A percentile compares a stretch with the other conserved stretches of the same genome.
Conservation (phyloP, 2,329 filamentous ascomycete species). For the Phaeosphaeriaceae sp. region DNA sequence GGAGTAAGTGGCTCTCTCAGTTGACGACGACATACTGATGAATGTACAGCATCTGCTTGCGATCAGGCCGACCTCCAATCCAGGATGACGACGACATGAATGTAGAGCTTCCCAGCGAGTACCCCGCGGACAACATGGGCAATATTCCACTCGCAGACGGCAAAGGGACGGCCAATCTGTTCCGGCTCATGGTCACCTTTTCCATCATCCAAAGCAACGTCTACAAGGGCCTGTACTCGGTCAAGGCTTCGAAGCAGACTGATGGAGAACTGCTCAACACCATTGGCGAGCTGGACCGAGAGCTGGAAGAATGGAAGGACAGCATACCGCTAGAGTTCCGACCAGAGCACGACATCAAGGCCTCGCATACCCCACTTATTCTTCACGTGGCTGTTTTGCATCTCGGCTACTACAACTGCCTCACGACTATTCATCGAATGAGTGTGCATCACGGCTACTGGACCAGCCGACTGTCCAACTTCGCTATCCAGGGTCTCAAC, state of each 20-base stretch:
- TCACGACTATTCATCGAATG: constrained; percentile 98
- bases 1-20: constrained; percentile 56
- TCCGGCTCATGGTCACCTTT: constrained; percentile 91
- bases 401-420: constrained; percentile 96
- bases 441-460: constrained; percentile 97
- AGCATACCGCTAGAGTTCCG: constrained; percentile 93
- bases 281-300: constrained; percentile 87
- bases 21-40: constrained; percentile 21
- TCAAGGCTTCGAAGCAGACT: constrained; percentile 87
- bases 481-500: constrained; percentile 92
- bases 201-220: constrained; percentile 91
- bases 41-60: constrained; percentile 65
- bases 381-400: constrained; percentile 93
- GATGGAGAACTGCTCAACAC: constrained; percentile 93
- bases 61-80: constrained; percentile 74
- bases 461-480: constrained; percentile 94
- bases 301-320: constrained; percentile 94
- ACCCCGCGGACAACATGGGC: constrained; percentile 90
- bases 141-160: constrained; percentile 91
- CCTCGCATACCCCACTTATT: constrained; percentile 89
- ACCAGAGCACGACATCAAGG: constrained; percentile 96
- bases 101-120: constrained; percentile 89
- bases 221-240: constrained; percentile 91
- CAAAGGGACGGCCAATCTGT: constrained; percentile 92
- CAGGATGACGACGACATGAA: constrained; percentile 90